These are phyloP conservation scores for Heliamphora exappendiculata DNA, from an alignment of 148 eudicot species.

Conservation along the genomic window DNA sequence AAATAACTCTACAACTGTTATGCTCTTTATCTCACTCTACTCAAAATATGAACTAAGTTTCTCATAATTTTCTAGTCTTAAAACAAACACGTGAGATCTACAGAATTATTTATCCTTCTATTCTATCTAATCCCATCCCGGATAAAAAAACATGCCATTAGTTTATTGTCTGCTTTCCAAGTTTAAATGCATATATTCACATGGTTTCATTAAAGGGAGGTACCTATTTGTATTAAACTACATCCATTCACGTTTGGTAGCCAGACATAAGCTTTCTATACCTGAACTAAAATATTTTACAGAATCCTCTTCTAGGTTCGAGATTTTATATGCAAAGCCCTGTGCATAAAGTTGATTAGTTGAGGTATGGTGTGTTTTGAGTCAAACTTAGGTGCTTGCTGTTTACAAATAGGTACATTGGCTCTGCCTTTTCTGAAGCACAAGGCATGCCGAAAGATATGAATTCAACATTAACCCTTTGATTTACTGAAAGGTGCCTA, in stretches of 20 bases:
- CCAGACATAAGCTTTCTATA: not conserved
- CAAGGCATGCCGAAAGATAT: not conserved
- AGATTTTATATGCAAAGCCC: not conserved
- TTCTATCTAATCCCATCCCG: too few relatives aligned
- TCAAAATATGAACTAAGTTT: too few relatives aligned
- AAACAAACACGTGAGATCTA: too few relatives aligned
- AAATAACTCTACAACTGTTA: too few relatives aligned
- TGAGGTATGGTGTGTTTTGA: not conserved
- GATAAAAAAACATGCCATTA: too few relatives aligned
- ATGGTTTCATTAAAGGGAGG: not conserved
- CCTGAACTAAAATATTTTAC: not conserved
- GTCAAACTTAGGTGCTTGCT: not conserved
- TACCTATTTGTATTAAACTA: too few relatives aligned
- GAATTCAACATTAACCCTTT: not conserved
- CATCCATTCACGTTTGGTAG: not conserved
- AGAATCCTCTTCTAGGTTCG: not conserved
- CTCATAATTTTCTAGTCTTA: too few relatives aligned
- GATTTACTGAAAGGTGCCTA: not conserved
- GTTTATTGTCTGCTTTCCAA: conserved; percentile 30
- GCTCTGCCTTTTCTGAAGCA: not conserved
- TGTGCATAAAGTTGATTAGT: not conserved
- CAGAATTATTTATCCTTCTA: too few relatives aligned
- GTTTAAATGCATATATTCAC: conserved; percentile 2
- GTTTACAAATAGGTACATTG: not conserved
- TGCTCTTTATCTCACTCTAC: not conserved